Conservation (phyloP, 345 rosid species). For the Brassica cretica region DNA sequence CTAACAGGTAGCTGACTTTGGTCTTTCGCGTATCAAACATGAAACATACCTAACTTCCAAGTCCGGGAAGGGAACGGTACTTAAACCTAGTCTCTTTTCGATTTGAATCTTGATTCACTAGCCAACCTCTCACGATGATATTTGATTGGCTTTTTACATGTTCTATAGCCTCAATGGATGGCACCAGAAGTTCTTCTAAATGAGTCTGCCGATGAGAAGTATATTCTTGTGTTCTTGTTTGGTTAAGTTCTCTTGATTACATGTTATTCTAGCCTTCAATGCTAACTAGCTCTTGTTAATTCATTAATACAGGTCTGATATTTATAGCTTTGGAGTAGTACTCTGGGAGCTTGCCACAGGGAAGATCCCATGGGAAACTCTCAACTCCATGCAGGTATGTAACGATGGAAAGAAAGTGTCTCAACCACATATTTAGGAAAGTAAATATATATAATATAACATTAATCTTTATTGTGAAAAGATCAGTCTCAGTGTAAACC, state of each 20-base stretch:
- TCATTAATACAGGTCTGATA: constrained; percentile 63
- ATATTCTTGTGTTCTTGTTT: constrained; percentile 33
- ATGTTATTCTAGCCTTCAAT: background rate
- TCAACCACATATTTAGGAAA: too few relatives aligned
- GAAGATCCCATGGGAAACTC: constrained; percentile 97
- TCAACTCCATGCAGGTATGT: constrained; percentile 76
- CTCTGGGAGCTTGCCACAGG: constrained; percentile 57
- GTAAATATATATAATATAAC: too few relatives aligned
- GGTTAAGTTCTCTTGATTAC: background rate
- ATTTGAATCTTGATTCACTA: background rate
- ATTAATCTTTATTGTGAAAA: too few relatives aligned
- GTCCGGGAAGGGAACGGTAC: constrained; percentile 94
- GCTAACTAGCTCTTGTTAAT: background rate
- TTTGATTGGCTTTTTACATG: background rate
- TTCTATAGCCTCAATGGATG: constrained; percentile 98
- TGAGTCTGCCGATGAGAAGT: constrained; percentile 97
- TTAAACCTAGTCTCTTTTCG: background rate
- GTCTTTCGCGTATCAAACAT: constrained; percentile 90
- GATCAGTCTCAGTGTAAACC: too few relatives aligned
- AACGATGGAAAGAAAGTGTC: too few relatives aligned
- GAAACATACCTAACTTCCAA: constrained; percentile 74
- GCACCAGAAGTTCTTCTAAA: constrained; percentile 96
- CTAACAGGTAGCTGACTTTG: constrained; percentile 93
- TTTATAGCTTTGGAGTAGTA: constrained; percentile 91
- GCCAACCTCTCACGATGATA: background rate